Evolutionary conservation across 2,329 filamentous ascomycete genomes (phyloP), one percentile per base, ranked within the genome.

Genomic region (Trichophyton equinum): DNA sequence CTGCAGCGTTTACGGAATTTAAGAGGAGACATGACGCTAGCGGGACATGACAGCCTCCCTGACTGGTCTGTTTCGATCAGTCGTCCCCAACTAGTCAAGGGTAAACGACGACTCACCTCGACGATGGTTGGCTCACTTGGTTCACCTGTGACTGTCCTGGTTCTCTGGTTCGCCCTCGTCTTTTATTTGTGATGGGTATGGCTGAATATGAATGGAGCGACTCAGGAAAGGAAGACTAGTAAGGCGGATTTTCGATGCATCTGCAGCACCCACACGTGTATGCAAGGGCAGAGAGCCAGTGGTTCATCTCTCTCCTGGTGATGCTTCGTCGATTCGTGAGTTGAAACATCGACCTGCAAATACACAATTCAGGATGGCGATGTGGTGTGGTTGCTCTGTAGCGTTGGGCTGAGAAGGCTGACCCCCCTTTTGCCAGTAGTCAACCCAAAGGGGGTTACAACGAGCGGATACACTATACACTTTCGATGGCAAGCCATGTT

Each of bases 221-320:
- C 27, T 30, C 33, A 38, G 33, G 7, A 11, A 5, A 4, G 22
- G 20, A 30, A 9, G 11, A 25, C 49, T 53, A 30, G 49, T 30
- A 36, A 55, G 51, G 51, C 51, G 51, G 51, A 55, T 33, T 55
- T 36, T 55, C 51, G 51, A 55, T 36, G 51, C 51, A 8, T 55
- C 51, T 55, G 51, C 51, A 55, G 27, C 27, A 20, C 40, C 15
- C 51, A 55, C 51, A 55, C 51, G 51, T 55, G 51, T 55, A 55
- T 55, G 51, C 51, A 55, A 55, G 51, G 51, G 51, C 51, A 55
- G 27, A 36, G 51, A 55, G 51, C 18, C 51, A 55, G 51, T 55
- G 51, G 51, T 27, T 55, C 20, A 13, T 27, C 27, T 8, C 20
- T 27, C 27, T 8, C 20, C n/a, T 13, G 15, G 13, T 3, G n/a